Evolutionary conservation across 306 rosid species (phyloP).

Genomic region (Acacia crassicarpa): DNA sequence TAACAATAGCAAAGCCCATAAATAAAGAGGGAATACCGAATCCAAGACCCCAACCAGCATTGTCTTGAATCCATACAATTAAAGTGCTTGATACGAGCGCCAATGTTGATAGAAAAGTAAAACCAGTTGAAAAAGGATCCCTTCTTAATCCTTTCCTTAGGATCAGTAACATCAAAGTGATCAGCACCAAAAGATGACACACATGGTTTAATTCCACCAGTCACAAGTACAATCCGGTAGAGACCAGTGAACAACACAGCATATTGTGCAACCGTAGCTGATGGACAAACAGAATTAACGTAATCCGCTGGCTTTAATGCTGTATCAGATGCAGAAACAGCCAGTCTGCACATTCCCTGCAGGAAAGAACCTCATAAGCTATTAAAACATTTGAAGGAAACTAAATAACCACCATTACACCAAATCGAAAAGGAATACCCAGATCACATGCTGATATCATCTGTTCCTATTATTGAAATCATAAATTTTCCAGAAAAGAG

Average conservation of each 20-base stretch:
- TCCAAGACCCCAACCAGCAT: constrained; percentile 97
- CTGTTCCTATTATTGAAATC: not conserved
- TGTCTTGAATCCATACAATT: constrained; percentile 89
- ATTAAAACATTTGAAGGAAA: constrained; percentile 12
- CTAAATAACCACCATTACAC: not conserved
- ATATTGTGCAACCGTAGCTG: constrained; percentile 82
- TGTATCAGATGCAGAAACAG: constrained; percentile 84
- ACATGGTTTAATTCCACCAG: constrained; percentile 96
- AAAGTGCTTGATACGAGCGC: constrained; percentile 84
- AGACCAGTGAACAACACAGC: constrained; percentile 84
- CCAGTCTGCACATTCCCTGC: constrained; percentile 96
- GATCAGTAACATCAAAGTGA: constrained; percentile 94
- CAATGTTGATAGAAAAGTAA: constrained; percentile 87
- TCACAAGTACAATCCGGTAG: constrained; percentile 91
- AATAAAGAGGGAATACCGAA: constrained; percentile 92
- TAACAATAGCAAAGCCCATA: constrained; percentile 77
- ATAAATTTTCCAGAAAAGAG: not conserved
- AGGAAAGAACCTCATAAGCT: constrained; percentile 28
- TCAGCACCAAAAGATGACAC: constrained; percentile 96
- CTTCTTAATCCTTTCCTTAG: constrained; percentile 79
- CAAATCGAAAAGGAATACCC: not conserved
- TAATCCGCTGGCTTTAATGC: constrained; percentile 71
- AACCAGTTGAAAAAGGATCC: constrained; percentile 98
- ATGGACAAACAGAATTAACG: constrained; percentile 63
- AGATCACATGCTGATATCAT: not conserved